Evolutionary conservation across 2,329 filamentous ascomycete genomes (phyloP).

Genomic region (Erysiphe neolycopersici): DNA sequence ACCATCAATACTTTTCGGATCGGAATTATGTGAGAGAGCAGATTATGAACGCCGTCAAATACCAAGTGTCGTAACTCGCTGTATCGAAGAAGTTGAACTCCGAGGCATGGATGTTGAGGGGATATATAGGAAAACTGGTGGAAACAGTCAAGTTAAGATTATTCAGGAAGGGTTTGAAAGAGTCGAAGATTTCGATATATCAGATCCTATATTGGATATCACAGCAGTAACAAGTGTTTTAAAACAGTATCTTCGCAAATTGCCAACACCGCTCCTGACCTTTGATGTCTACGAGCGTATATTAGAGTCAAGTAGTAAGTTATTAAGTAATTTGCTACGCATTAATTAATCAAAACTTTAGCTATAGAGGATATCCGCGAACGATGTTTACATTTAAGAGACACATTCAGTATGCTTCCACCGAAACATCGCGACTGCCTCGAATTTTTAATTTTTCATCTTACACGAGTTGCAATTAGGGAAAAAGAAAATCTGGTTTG

Average conservation of each 20-base stretch:
- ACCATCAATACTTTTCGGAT: constrained; percentile 50
- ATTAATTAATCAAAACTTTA: constrained; percentile 14
- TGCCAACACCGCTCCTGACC: constrained; percentile 71
- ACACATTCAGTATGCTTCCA: constrained; percentile 53
- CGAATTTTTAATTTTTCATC: constrained; percentile 82
- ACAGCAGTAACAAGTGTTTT: constrained; percentile 85
- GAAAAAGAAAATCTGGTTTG: constrained; percentile 62
- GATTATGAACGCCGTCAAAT: constrained; percentile 77
- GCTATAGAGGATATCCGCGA: constrained; percentile 38
- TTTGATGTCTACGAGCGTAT: constrained; percentile 80
- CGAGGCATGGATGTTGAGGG: constrained; percentile 94
- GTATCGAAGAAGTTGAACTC: constrained; percentile 87
- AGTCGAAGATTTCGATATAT: constrained; percentile 68
- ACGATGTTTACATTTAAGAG: constrained; percentile 43
- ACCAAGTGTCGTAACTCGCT: constrained; percentile 70
- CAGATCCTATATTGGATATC: constrained; percentile 79
- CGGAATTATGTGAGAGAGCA: constrained; percentile 61
- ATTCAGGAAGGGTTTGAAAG: constrained; percentile 84
- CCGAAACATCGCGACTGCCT: constrained; percentile 67
- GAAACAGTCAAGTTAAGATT: constrained; percentile 66
- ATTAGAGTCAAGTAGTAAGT: constrained; percentile 51
- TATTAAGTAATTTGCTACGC: neutral
- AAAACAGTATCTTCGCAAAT: constrained; percentile 92
- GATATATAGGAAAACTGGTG: constrained; percentile 93
- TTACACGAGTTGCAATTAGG: constrained; percentile 59